Evolutionary conservation across 106 monocot genomes (phyloP).

Genomic region (Apostasia shenzhenica): DNA sequence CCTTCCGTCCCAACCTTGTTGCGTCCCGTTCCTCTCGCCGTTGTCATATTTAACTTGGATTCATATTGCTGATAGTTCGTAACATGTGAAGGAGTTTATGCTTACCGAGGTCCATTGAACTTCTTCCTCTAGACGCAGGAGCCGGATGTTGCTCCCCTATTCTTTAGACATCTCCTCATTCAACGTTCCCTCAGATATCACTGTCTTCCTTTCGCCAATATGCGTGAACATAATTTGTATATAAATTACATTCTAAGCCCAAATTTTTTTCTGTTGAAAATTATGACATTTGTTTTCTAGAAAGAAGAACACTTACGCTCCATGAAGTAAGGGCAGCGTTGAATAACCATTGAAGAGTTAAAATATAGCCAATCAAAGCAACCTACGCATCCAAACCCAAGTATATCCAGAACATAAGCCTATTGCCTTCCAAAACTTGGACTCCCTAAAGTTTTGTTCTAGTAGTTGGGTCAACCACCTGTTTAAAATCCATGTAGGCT

Average conservation of each 20-base stretch:
- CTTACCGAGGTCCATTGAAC: not conserved
- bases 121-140: conserved; percentile 10
- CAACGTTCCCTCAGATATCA: conserved; percentile 23
- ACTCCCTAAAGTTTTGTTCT: conserved; percentile 13
- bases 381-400: conserved; percentile 34
- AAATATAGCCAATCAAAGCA: conserved; percentile 22
- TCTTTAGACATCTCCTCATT: conserved; percentile 12
- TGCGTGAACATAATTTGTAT: conserved; percentile 3
- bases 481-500: not conserved
- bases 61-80: not conserved
- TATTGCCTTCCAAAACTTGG: not conserved
- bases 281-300: not conserved
- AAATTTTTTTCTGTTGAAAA: not conserved
- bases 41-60: conserved; percentile 10
- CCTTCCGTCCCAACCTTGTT: not conserved
- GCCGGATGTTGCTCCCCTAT: conserved; percentile 7
- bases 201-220: conserved; percentile 19
- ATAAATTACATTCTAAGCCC: not conserved
- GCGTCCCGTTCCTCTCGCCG: not conserved
- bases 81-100: not conserved
- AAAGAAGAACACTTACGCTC: conserved; percentile 15
- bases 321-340: conserved; percentile 26
- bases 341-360: conserved; percentile 29
- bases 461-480: not conserved
- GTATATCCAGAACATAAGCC: conserved; percentile 15